Evolutionary conservation across 2,329 filamentous ascomycete species (phyloP), one percentile per base, ranked within the genome.

Genomic region (Neophaeococcomyces aloes): DNA sequence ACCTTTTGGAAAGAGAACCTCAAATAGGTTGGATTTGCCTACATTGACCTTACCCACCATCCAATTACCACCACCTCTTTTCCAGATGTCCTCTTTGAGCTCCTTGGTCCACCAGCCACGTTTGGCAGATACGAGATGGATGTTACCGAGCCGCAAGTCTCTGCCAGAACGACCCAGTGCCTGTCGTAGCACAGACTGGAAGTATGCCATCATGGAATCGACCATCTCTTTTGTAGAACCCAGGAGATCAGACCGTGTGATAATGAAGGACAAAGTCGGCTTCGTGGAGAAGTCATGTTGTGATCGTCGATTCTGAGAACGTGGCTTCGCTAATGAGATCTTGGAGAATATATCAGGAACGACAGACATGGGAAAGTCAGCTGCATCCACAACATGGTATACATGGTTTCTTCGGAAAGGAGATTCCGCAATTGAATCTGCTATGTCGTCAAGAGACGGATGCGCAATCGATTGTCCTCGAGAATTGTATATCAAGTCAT

Each of bases 41-140:
- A 96, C 93, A 58, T 98, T 98, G 50, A 87, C 86, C 63, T 94
- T 96, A n/a, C 91, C 91, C 2, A 98, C 83, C 71, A 98, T 81
- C 89, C 91, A 98, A 13, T 84, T 81, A 13, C 81, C 91, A 3
- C 89, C 89, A 3, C 86, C 87, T 38, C 85, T 76, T 33, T 79
- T 67, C 74, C 79, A 88, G 36, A 98, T 87, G 37, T 88, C 81
- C 53, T 94, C 81, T 61, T 86, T 94, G 44, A 98, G 67, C 38
- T 83, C 71, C 52, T 76, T 83, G 0, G 88, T 94, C 86, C 89
- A 95, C 91, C 93, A 98, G 7, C 76, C 75, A 46, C 85, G 73
- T 57, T 83, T 83, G 7, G 89, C 79, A 57, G 88, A 95, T 32
- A 98, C 87, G 58, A 86, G 86, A 50, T 76, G 74, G 8, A 96